Evolutionary conservation across 305 asterid genomes (phyloP).

Genomic region (Fraxinus sp.): DNA sequence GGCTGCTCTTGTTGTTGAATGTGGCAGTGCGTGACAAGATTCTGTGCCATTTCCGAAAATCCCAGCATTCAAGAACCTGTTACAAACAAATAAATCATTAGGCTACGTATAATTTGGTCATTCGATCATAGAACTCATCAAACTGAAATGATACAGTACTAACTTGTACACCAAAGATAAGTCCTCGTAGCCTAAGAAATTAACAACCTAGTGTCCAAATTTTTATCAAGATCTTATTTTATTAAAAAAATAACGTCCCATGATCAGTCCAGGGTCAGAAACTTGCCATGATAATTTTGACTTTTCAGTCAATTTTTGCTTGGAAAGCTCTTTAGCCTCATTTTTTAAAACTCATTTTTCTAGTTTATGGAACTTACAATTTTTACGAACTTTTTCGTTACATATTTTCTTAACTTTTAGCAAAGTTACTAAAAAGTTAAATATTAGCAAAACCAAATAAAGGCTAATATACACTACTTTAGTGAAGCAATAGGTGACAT

Average conservation of each 20-base stretch:
- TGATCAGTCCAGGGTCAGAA: background rate
- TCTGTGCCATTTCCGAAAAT: conserved; percentile 71
- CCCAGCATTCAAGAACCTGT: conserved; percentile 79
- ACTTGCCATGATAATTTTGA: background rate
- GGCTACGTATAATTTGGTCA: background rate
- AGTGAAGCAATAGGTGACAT: background rate
- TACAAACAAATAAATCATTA: background rate
- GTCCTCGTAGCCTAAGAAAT: background rate
- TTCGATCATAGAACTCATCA: background rate
- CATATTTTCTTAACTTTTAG: no score
- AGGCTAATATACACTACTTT: no score
- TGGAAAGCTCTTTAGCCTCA: background rate
- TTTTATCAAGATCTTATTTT: no score
- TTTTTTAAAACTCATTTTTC: no score
- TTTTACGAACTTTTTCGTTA: no score
- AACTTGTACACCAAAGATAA: background rate
- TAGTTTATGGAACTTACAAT: no score
- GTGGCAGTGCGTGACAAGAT: conserved; percentile 61
- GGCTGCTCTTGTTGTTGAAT: conserved; percentile 78
- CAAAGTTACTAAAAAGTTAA: no score
- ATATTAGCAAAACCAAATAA: no score
- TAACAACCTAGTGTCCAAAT: background rate
- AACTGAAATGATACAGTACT: background rate
- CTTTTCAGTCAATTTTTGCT: background rate
- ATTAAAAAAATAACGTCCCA: background rate